Conservation (phyloP, 1,284 basidiomycete species). For the Rhizoctonia solani region DNA sequence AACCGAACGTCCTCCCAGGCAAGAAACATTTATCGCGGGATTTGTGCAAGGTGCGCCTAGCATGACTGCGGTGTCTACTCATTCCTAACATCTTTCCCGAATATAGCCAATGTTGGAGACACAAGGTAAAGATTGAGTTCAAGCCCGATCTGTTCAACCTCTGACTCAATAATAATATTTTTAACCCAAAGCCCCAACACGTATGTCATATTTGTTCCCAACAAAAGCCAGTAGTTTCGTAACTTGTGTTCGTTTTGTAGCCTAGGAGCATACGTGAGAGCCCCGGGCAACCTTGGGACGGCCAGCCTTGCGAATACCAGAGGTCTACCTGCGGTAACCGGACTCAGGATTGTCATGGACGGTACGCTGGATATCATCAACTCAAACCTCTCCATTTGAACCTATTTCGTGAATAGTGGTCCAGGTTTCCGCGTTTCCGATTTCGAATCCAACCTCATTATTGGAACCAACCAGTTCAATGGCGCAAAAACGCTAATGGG, state of each 20-base stretch:
- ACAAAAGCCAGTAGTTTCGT: neutral
- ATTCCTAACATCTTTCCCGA: neutral
- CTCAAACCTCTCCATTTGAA: slow-evolving; percentile 5
- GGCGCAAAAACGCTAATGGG: slow-evolving; percentile 67
- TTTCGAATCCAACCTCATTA: slow-evolving; percentile 71
- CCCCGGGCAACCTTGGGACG: slow-evolving; percentile 67
- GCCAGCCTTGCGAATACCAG: slow-evolving; percentile 64
- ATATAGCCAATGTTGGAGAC: slow-evolving; percentile 3
- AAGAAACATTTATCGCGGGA: slow-evolving; percentile 72
- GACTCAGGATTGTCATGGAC: slow-evolving; percentile 67
- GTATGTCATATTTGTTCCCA: slow-evolving; percentile 49
- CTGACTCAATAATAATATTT: too few species aligned
- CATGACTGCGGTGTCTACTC: too few species aligned
- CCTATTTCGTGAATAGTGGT: slow-evolving; percentile 51
- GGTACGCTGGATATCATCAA: slow-evolving; percentile 50
- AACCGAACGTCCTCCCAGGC: slow-evolving; percentile 68
- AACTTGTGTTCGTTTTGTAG: slow-evolving; percentile 45
- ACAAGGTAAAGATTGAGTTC: too few species aligned
- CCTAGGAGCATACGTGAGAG: slow-evolving; percentile 72
- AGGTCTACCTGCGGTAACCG: slow-evolving; percentile 73
- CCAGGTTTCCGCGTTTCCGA: slow-evolving; percentile 73
- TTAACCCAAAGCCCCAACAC: slow-evolving; percentile 73
- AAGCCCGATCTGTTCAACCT: too few species aligned
- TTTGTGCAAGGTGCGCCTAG: slow-evolving; percentile 67
- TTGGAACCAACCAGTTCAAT: slow-evolving; percentile 66